Conservation (phyloP, 768 basidiomycete species). For the Lactifluus piperatus region DNA sequence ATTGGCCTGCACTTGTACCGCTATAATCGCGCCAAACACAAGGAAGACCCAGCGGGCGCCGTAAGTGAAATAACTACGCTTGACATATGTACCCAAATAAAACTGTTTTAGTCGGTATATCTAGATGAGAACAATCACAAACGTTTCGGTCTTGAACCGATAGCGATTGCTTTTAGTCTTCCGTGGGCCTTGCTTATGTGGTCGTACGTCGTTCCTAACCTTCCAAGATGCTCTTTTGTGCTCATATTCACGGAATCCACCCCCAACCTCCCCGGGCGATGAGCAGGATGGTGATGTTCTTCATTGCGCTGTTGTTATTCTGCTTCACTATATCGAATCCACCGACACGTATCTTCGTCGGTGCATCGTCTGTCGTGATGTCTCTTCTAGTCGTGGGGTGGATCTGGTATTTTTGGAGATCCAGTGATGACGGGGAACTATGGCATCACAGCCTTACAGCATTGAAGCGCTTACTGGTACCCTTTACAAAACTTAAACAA, state of each 20-base stretch:
- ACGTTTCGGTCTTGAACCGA: constrained; percentile 38
- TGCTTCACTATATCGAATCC: constrained; percentile 7
- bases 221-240: not conserved
- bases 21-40: constrained; percentile 32
- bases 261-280: too few relatives aligned
- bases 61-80: not conserved
- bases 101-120: constrained; percentile 19
- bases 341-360: constrained; percentile 1
- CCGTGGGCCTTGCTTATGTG: constrained; percentile 53
- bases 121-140: constrained; percentile 23
- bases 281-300: constrained; percentile 10
- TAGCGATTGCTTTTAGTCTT: constrained; percentile 46
- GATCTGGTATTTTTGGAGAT: not conserved
- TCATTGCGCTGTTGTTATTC: constrained; percentile 7
- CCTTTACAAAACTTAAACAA: not conserved
- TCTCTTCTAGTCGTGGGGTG: not conserved
- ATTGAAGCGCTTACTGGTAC: not conserved
- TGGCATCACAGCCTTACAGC: not conserved
- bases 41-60: constrained; percentile 23
- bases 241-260: not conserved
- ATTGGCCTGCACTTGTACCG: constrained; percentile 38
- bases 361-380: not conserved
- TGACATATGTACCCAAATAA: not conserved
- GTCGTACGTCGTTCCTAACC: constrained; percentile 35
- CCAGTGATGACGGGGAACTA: not conserved